Percentiles rank a stretch among this genome's conserved stretches.
phyloP scores from a whole-genome alignment of 2,329 filamentous ascomycete species.

The Sporothrix brasiliensis region DNA sequence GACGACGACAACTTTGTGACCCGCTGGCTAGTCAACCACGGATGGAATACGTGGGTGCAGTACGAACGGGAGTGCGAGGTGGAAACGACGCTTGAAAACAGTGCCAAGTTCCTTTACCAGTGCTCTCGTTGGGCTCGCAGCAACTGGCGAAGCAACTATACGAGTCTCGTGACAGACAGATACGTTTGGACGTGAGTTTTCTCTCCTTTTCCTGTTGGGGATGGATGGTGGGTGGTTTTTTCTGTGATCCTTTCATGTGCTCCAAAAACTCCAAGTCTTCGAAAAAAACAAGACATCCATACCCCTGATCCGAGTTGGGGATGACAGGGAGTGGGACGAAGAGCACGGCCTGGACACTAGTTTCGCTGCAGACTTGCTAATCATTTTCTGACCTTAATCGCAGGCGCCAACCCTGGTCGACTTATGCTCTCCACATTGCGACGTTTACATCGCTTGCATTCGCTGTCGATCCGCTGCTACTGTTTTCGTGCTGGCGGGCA shows the following conservation, averaged over 20 bases:
- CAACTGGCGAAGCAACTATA: conserved; percentile 97
- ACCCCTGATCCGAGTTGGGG: not conserved
- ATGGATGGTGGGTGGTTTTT: no score
- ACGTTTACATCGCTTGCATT: conserved; percentile 90
- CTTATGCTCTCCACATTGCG: conserved; percentile 88
- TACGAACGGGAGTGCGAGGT: conserved; percentile 90
- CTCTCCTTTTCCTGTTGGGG: not conserved
- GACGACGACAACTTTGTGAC: conserved; percentile 99
- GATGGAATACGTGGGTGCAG: conserved; percentile 94
- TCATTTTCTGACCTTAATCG: conserved; percentile 8
- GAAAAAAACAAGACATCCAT: not conserved
- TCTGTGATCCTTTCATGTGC: not conserved
- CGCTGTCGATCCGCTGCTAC: conserved; percentile 71
- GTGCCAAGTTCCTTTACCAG: conserved; percentile 86
- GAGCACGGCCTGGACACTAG: not conserved
- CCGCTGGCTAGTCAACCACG: conserved; percentile 88
- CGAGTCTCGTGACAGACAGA: conserved; percentile 80
- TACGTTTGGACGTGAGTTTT: conserved; percentile 81
- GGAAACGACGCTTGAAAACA: conserved; percentile 88
- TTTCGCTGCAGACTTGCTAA: not conserved
- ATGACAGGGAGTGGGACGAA: not conserved
- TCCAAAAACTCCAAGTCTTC: not conserved
- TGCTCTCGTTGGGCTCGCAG: conserved; percentile 94
- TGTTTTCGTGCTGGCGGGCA: conserved; percentile 70
- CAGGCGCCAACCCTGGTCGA: conserved; percentile 90